These are phyloP conservation scores for Paramecium biaurelia DNA, from an alignment of 73 alveolate species.

Conservation along the genomic window DNA sequence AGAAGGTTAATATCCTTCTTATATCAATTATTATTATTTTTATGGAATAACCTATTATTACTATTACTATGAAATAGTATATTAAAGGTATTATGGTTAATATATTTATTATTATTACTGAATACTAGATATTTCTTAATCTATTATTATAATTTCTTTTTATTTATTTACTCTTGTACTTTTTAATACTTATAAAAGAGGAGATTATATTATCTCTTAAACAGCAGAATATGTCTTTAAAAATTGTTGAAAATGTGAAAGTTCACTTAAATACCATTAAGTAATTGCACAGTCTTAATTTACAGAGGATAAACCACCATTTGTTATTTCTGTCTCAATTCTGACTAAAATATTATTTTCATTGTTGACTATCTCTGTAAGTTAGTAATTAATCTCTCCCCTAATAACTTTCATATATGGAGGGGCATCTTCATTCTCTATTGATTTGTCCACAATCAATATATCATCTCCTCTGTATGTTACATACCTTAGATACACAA, in stretches of 20 bases:
- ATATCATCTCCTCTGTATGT: neutral
- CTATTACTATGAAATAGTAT: neutral
- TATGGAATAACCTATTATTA: neutral
- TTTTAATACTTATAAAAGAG: neutral
- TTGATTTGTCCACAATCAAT: slow-evolving; percentile 48
- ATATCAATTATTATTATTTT: neutral
- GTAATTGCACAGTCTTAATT: slow-evolving; percentile 26
- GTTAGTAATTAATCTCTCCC: slow-evolving; percentile 35
- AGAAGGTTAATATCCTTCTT: neutral
- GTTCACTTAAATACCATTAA: neutral
- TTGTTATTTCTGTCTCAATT: slow-evolving; percentile 28
- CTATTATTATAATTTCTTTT: neutral
- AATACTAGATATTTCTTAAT: neutral
- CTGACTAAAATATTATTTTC: neutral
- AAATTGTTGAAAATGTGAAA: neutral
- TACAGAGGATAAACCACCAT: slow-evolving; percentile 30
- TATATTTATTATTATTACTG: neutral
- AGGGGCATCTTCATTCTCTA: slow-evolving; percentile 49
- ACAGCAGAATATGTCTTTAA: neutral
- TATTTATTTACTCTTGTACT: neutral
- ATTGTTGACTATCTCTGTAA: neutral
- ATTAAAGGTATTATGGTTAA: neutral
- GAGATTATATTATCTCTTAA: neutral
- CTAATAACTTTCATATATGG: slow-evolving; percentile 26
- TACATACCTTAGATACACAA: slow-evolving; percentile 48